Evolutionary conservation across 495 filamentous ascomycete genomes (phyloP).

Genomic region (Podospora fimiseda): DNA sequence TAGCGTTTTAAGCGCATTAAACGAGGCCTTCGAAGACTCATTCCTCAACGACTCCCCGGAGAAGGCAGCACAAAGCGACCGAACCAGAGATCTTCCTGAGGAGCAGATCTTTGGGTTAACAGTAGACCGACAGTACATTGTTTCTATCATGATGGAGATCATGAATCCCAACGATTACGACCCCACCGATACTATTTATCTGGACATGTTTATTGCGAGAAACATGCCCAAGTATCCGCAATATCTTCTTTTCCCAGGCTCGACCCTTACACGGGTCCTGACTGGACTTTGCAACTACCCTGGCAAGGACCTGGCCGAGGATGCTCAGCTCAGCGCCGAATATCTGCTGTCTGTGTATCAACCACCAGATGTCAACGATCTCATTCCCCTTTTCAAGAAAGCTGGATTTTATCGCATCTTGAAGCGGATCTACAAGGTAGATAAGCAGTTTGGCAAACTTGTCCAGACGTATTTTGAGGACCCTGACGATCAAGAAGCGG

Average conservation of each 20-base stretch:
- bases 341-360: constrained; percentile 92
- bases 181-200: constrained; percentile 78
- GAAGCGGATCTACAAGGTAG: constrained; percentile 76
- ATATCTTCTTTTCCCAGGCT: constrained; percentile 84
- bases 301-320: constrained; percentile 72
- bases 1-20: constrained; percentile 90
- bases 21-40: constrained; percentile 93
- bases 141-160: constrained; percentile 82
- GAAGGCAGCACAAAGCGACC: constrained; percentile 44
- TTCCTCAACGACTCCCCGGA: constrained; percentile 78
- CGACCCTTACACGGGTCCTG: constrained; percentile 73
- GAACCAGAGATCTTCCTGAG: constrained; percentile 46
- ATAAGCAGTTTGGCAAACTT: constrained; percentile 73
- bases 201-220: constrained; percentile 96
- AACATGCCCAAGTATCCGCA: constrained; percentile 96
- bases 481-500: constrained; percentile 57
- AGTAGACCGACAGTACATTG: constrained; percentile 82
- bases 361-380: constrained; percentile 66
- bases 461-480: constrained; percentile 84
- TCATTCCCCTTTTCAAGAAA: constrained; percentile 70
- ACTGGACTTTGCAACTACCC: constrained; percentile 80
- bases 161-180: constrained; percentile 70
- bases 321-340: constrained; percentile 92
- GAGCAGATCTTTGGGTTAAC: constrained; percentile 62
- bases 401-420: constrained; percentile 90